Base-by-base conservation (phyloP, 306 rosid genomes). In the Quillaja saponaria region DNA sequence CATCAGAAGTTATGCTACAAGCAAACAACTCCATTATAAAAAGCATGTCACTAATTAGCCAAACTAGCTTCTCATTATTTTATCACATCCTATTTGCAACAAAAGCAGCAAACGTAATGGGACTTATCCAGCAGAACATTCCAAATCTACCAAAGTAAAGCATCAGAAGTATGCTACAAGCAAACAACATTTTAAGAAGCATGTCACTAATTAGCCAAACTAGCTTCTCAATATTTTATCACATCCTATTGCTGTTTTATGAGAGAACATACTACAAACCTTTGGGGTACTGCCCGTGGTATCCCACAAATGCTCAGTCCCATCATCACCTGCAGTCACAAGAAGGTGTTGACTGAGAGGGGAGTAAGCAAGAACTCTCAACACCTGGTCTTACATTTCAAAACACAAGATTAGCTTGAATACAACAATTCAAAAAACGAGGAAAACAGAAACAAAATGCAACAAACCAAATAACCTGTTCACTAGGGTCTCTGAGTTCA, bases 281-380 rank as follows among this genome's bases (percentile, higher is more conserved):
- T 90, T 94, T 55, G 99, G 99, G 67, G 67, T 83, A 67, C 97
- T 95, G 20, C 96, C 91, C 45, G 97, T 94, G 38, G 97, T 81
- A 78, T 94, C 99, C 99, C 99, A 94, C 80, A 94, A 76, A 84
- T 90, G 97, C 34, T 87, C 81, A 3, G 95, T 85, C 58, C 99
- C 99, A 57, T 90, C 97, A 61, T 94, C 99, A 76, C 99, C 99
- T 61, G 99, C 96, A 39, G 97, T 94, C 74, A 78, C 95, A 53
- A 90, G 81, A 55, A 94, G 96, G 80, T 94, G 97, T 55, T 97
- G 79, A 77, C 96, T 94, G 64, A 78, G 78, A 71, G 90, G 95
- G 19, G 99, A 94, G 83, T 89, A 94, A 68, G 89, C 99, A 68
- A 94, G 96, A 79, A 87, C 97, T 87, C 96, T 89, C 78, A 94